Percentiles rank a stretch among this genome's conserved stretches.
phyloP scores from a whole-genome alignment of 257 asterid genomes.

The Ophiorrhiza pumila region DNA sequence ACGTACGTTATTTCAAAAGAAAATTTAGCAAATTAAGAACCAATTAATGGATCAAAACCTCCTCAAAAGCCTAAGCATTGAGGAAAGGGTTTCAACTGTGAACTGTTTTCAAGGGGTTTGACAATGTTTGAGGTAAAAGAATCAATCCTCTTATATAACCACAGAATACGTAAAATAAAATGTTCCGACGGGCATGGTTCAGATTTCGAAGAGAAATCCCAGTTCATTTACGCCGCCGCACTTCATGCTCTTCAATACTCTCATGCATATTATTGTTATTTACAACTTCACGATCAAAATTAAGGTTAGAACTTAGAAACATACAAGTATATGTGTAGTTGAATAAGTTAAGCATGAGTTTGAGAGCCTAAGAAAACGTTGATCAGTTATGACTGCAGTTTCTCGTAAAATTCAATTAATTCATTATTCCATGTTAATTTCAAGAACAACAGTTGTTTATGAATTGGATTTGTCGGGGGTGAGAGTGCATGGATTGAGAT shows the following conservation, averaged over 20 bases:
- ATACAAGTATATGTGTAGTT: no score
- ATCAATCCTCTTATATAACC: constrained; percentile 35
- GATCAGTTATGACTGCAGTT: constrained; percentile 20
- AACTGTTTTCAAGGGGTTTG: no score
- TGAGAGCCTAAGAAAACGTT: neutral
- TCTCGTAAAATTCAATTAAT: constrained; percentile 32
- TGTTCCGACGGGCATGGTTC: constrained; percentile 38
- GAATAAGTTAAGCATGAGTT: no score
- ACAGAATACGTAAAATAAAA: constrained; percentile 15
- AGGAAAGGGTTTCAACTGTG: neutral
- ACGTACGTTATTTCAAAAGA: no score
- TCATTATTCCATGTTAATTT: no score
- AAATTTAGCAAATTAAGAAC: neutral
- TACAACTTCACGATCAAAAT: neutral
- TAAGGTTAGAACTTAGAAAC: no score
- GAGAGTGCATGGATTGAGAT: constrained; percentile 9
- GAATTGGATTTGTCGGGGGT: constrained; percentile 51
- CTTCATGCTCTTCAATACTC: constrained; percentile 53
- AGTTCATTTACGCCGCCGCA: constrained; percentile 57
- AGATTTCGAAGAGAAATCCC: constrained; percentile 42
- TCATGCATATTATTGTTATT: neutral
- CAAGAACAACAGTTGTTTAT: no score
- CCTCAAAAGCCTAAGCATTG: neutral
- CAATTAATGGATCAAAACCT: neutral
- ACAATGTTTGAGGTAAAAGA: no score